Percentiles rank a stretch among this genome's conserved stretches.
Evolutionary conservation across 2,329 filamentous ascomycete species (phyloP).

Genomic region (Alternaria arborescens): DNA sequence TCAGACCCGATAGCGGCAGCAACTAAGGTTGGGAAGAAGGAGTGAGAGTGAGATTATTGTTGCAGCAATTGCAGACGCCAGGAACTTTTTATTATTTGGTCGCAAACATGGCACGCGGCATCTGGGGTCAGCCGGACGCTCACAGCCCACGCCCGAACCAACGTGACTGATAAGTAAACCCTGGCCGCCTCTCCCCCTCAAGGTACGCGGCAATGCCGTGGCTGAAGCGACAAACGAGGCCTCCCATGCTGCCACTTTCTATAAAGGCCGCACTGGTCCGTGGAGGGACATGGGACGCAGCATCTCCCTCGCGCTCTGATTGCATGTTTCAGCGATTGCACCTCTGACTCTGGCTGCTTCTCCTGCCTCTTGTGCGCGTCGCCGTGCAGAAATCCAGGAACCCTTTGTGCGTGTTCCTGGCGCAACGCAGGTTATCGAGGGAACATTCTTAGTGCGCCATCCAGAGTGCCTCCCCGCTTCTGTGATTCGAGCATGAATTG

Average conservation of each 20-base stretch:
- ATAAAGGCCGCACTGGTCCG: slow-evolving; percentile 18
- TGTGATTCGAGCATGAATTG: slow-evolving; percentile 34
- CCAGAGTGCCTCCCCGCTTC: slow-evolving; percentile 19
- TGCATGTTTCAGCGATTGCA: slow-evolving; percentile 26
- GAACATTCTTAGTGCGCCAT: slow-evolving; percentile 24
- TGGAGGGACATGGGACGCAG: slow-evolving; percentile 14
- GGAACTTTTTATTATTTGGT: slow-evolving; percentile 32
- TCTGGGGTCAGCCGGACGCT: slow-evolving; percentile 31
- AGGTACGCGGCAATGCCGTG: slow-evolving; percentile 26
- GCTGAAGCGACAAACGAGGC: slow-evolving; percentile 23
- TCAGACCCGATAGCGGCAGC: slow-evolving; percentile 15
- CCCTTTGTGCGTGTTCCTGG: slow-evolving; percentile 37
- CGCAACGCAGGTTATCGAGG: slow-evolving; percentile 26
- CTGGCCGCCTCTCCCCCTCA: slow-evolving; percentile 21
- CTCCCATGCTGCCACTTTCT: slow-evolving; percentile 18
- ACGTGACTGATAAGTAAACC: slow-evolving; percentile 32
- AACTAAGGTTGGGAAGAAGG: slow-evolving; percentile 4
- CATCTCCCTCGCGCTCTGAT: slow-evolving; percentile 17
- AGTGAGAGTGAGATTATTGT: slow-evolving; percentile 8
- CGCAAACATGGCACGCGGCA: slow-evolving; percentile 34
- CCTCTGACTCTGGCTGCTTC: slow-evolving; percentile 12
- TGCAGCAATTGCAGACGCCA: slow-evolving; percentile 19
- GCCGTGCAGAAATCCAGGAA: slow-evolving; percentile 20
- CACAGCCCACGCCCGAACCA: slow-evolving; percentile 25
- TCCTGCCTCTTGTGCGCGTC: not conserved